phyloP scores from a whole-genome alignment of 116 monocot genomes.

The Cymodocea nodosa region DNA sequence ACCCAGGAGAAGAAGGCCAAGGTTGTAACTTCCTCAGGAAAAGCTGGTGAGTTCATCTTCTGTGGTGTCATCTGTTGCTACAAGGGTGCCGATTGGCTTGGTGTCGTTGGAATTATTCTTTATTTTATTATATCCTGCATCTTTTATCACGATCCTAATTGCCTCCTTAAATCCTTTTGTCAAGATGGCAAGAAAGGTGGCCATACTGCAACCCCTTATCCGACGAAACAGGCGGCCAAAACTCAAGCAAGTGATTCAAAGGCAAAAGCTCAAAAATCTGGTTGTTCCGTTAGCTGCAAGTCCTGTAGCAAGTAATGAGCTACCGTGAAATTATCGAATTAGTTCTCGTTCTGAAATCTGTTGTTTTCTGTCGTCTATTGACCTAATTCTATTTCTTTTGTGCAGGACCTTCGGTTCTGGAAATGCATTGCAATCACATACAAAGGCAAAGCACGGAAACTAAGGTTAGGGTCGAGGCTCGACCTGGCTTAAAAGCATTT shows the following conservation, averaged over 20 bases:
- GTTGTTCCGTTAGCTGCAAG: conserved; percentile 33
- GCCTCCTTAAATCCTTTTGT: background rate
- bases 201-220: conserved; percentile 42
- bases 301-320: background rate
- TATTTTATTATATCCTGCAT: background rate
- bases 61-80: background rate
- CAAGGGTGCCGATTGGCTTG: too few relatives aligned
- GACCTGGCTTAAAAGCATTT: too few relatives aligned
- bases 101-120: background rate
- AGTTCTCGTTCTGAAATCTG: too few relatives aligned
- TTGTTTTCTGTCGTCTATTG: too few relatives aligned
- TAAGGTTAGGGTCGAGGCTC: too few relatives aligned
- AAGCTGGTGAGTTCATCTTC: conserved; percentile 21
- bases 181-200: conserved; percentile 26
- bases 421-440: conserved; percentile 36
- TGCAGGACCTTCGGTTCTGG: conserved; percentile 45
- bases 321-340: background rate
- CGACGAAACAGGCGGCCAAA: conserved; percentile 42
- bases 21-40: conserved; percentile 30
- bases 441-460: conserved; percentile 32
- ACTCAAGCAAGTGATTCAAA: conserved; percentile 37
- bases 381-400: background rate
- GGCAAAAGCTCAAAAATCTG: conserved; percentile 43
- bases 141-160: background rate
- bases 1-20: conserved; percentile 56